Base-by-base conservation (phyloP, 805 yeast genomes). In the Myxozyma kluyveri region DNA sequence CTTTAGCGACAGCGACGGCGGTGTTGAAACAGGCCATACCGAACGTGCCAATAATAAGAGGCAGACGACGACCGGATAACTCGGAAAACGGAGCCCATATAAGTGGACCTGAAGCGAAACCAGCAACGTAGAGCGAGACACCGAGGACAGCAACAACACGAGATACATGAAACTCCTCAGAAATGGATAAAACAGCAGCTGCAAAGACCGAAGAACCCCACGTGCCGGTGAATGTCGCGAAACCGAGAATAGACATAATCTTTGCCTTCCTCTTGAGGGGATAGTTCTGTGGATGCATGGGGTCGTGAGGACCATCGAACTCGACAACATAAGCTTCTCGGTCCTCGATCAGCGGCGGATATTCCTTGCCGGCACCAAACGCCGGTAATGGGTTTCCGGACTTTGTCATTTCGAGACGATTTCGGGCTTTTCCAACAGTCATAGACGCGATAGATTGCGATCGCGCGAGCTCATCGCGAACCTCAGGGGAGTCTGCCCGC, bases 31-130 rank as follows among this genome's bases (percentile, higher is more conserved):
- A 62, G 19, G 77, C 71, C 64, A 79, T 78, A 1, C 84, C 78
- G 38, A 86, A 71, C 3, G 76, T 67, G 3, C 89, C 79, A 2
- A 80, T 56, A 1, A 84, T 58, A 49, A 86, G 62, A 14, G 86
- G 82, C 17, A 76, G 68, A 66, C 79, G 78, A 68, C 96, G 78
- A 49, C 67, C 67, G 22, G 45, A 51, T 33, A 84, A 63, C 67
- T 86, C 95, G n/a, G 91, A 83, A 33, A 86, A 66, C 3, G 96
- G 96, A 23, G 93, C 96, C 88, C 93, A 90, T 33, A 88, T 63
- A 45, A 90, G 74, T 2, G 98, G 98, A 18, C 97, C 96, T 0
- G 88, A 77, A 0, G 96, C 97, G 69, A 89, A 91, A 9, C 97
- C 98, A 38, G 88, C 68, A n/a, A 90, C 96, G 63, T 80, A 90